phyloP scores from a whole-genome alignment of 257 asterid species.

The Plantago major region DNA sequence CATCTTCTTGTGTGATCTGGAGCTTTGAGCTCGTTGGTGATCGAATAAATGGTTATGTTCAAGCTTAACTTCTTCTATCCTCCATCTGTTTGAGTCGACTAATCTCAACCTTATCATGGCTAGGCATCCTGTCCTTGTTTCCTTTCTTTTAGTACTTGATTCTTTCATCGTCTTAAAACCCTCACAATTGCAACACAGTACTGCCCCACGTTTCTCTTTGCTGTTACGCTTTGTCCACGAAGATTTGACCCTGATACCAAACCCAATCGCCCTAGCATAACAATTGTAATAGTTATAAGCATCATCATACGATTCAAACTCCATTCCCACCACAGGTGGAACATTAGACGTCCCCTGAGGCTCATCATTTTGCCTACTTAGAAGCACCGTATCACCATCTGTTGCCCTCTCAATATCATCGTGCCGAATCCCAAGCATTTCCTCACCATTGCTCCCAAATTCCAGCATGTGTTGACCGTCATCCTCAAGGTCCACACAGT shows the following conservation, averaged over 20 bases:
- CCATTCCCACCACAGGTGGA: slow-evolving; percentile 73
- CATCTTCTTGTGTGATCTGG: slow-evolving; percentile 56
- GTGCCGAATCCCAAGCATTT: slow-evolving; percentile 18
- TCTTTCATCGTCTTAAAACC: slow-evolving; percentile 80
- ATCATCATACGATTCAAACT: slow-evolving; percentile 81
- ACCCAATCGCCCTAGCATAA: slow-evolving; percentile 77
- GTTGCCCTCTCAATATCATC: slow-evolving; percentile 28
- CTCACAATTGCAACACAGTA: slow-evolving; percentile 85
- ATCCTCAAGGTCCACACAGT: slow-evolving; percentile 24
- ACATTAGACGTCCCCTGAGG: slow-evolving; percentile 33
- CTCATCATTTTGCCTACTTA: slow-evolving; percentile 29
- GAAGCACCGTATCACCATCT: slow-evolving; percentile 23
- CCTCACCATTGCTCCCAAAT: slow-evolving; percentile 20
- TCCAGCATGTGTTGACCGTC: slow-evolving; percentile 25
- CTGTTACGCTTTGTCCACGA: slow-evolving; percentile 90
- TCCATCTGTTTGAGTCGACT: slow-evolving; percentile 70
- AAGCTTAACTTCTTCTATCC: slow-evolving; percentile 64
- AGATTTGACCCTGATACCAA: slow-evolving; percentile 70
- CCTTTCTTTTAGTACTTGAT: slow-evolving; percentile 64
- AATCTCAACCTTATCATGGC: slow-evolving; percentile 77
- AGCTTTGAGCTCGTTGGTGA: slow-evolving; percentile 49
- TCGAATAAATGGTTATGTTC: slow-evolving; percentile 78
- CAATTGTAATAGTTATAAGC: slow-evolving; percentile 73
- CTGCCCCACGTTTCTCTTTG: slow-evolving; percentile 91
- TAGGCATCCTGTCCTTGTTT: slow-evolving; percentile 85